Evolutionary conservation across 1,284 basidiomycete species (phyloP).

Genomic region (Irpex sp.): DNA sequence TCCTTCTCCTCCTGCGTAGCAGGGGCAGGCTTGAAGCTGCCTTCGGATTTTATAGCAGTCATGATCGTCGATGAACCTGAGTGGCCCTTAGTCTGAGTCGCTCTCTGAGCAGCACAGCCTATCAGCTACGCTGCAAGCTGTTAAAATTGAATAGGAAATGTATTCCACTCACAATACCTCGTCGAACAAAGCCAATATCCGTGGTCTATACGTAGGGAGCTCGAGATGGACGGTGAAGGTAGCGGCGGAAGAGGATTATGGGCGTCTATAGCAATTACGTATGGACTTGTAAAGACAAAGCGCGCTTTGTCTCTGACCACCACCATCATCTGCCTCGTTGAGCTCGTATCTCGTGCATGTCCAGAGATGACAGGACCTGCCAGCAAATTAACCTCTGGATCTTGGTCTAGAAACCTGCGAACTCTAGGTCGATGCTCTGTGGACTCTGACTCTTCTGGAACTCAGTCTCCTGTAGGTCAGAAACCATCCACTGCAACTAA

Average conservation of each 20-base stretch:
- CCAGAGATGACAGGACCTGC: neutral
- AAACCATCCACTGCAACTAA: slow-evolving; percentile 2
- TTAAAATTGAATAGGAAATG: neutral
- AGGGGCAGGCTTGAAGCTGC: slow-evolving; percentile 9
- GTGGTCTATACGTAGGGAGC: neutral
- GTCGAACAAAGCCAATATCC: neutral
- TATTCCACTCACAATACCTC: neutral
- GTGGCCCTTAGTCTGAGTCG: neutral
- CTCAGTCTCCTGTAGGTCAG: neutral
- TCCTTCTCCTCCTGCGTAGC: slow-evolving; percentile 7
- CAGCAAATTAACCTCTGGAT: neutral
- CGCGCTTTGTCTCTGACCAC: neutral
- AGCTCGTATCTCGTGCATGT: neutral
- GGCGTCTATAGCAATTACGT: neutral
- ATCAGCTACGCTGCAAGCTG: neutral
- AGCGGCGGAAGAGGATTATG: neutral
- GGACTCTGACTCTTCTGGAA: slow-evolving; percentile 2
- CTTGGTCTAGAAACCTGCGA: slow-evolving; percentile 12
- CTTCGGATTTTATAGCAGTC: neutral
- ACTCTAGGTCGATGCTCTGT: neutral
- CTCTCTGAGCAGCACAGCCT: neutral
- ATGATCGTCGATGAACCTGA: neutral
- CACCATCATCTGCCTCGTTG: neutral
- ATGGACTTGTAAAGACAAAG: neutral
- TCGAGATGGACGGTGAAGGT: neutral